phyloP scores from a whole-genome alignment of 176 grass and related monocot species.

The Aegilops bicornis region DNA sequence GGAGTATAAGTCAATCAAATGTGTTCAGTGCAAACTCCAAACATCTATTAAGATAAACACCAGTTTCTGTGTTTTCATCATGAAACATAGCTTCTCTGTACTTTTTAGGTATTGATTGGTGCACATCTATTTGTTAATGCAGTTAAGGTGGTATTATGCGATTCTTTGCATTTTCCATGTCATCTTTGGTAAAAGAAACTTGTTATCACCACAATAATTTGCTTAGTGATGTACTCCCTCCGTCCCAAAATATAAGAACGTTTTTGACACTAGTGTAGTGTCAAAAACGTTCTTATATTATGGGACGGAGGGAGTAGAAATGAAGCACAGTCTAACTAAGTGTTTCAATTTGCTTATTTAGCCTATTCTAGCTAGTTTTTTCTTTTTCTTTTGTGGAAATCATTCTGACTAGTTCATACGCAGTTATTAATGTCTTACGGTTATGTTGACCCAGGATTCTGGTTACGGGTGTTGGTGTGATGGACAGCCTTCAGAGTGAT shows the following conservation, averaged over 20 bases:
- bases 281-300: too few relatives aligned
- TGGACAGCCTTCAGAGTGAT: slow-evolving; percentile 39
- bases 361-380: neutral
- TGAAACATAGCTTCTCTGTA: neutral
- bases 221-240: neutral
- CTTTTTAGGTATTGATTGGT: neutral
- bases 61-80: neutral
- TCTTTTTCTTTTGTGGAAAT: neutral
- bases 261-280: too few relatives aligned
- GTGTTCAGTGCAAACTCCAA: neutral
- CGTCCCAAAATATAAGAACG: too few relatives aligned
- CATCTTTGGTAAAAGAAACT: slow-evolving; percentile 12
- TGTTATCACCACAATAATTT: slow-evolving; percentile 1
- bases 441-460: slow-evolving; percentile 22
- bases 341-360: slow-evolving; percentile 3
- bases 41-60: neutral
- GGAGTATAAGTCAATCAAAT: neutral
- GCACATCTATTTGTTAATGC: neutral
- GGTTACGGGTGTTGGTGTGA: slow-evolving; percentile 14
- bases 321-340: neutral
- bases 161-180: neutral
- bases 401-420: neutral
- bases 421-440: neutral
- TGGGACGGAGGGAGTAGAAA: neutral
- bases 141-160: neutral